phyloP scores from a whole-genome alignment of 148 eudicot genomes.

The Amaranthus cruentus region DNA sequence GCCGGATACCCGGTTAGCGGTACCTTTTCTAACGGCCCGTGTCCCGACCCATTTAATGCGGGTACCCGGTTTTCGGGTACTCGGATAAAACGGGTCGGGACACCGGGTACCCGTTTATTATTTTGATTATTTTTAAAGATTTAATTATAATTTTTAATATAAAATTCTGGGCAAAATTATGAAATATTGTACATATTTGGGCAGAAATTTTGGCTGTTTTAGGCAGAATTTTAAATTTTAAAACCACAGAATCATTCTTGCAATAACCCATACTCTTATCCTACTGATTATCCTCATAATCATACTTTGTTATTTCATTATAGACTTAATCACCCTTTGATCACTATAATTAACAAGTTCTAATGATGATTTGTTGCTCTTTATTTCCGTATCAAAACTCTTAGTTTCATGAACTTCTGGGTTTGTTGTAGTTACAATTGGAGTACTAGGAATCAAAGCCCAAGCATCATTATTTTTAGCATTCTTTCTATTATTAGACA shows the following conservation, averaged over 20 bases:
- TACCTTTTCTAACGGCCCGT: no score
- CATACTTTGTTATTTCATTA: background rate
- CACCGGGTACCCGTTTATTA: no score
- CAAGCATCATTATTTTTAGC: background rate
- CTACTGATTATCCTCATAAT: background rate
- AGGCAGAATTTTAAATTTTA: background rate
- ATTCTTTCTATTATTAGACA: background rate
- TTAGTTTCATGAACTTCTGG: slow-evolving; percentile 4
- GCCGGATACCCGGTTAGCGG: no score
- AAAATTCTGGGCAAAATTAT: no score
- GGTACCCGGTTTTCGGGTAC: no score
- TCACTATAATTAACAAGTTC: slow-evolving; percentile 5
- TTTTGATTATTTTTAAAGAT: no score
- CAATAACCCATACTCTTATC: slow-evolving; percentile 20
- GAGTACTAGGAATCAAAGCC: slow-evolving; percentile 25
- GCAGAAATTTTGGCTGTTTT: no score
- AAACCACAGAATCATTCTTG: slow-evolving; percentile 26
- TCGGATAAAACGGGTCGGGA: no score
- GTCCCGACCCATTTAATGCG: no score
- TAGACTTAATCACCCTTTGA: slow-evolving; percentile 16
- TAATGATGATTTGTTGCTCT: slow-evolving; percentile 10
- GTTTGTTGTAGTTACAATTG: slow-evolving; percentile 2
- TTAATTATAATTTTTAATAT: no score
- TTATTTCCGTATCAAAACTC: slow-evolving; percentile 17
- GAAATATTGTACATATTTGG: no score